phyloP scores from a whole-genome alignment of 345 rosid species.

The Salix caprea region DNA sequence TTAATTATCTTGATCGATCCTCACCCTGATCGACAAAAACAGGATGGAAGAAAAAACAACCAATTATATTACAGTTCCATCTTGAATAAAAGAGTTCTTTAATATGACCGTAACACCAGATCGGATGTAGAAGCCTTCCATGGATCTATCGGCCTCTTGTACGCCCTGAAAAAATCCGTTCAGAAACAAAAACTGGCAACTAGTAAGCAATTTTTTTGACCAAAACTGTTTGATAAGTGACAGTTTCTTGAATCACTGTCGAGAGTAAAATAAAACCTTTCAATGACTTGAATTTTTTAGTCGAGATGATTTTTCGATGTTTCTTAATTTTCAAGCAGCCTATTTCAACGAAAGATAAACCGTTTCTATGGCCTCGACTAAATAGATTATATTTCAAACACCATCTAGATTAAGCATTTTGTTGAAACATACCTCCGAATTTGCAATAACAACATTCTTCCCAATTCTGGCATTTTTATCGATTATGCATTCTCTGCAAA shows the following conservation, averaged over 20 bases:
- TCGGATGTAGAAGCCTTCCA: slow-evolving; percentile 82
- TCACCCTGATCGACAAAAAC: neutral
- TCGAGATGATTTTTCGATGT: no score
- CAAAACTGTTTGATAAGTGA: neutral
- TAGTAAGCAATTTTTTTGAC: no score
- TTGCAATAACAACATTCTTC: slow-evolving; percentile 72
- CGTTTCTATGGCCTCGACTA: no score
- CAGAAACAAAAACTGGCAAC: neutral
- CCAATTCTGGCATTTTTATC: slow-evolving; percentile 96
- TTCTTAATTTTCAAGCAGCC: no score
- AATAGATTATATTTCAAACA: no score
- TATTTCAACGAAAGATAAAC: no score
- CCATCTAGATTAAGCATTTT: neutral
- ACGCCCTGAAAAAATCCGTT: slow-evolving; percentile 44
- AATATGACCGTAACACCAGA: slow-evolving; percentile 35
- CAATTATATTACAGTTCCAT: neutral
- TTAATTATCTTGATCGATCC: neutral
- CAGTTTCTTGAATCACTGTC: neutral
- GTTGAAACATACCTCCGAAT: slow-evolving; percentile 61
- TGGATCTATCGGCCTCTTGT: slow-evolving; percentile 84
- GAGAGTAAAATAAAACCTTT: no score
- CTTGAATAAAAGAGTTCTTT: neutral
- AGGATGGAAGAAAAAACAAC: neutral
- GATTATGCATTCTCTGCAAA: slow-evolving; percentile 78
- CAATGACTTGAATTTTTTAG: no score